These are phyloP conservation scores for Petrea volubilis DNA, from an alignment of 257 asterid genomes.

Conservation along the genomic window DNA sequence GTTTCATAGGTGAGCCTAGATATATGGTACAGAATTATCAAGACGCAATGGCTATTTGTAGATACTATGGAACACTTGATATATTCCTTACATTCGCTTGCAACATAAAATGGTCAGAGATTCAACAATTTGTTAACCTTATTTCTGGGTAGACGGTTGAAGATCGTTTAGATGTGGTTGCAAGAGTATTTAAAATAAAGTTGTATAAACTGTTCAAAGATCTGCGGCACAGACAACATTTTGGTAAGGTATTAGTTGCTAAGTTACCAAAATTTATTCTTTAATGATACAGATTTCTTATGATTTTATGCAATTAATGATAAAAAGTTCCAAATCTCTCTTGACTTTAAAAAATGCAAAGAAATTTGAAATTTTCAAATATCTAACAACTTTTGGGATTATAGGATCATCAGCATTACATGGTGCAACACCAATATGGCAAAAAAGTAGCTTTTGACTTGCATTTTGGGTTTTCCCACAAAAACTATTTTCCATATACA, in stretches of 20 bases:
- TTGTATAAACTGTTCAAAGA: neutral
- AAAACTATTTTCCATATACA: no score
- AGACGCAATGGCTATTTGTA: neutral
- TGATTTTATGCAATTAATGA: no score
- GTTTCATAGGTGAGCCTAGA: neutral
- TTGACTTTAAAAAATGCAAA: no score
- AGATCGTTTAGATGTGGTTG: neutral
- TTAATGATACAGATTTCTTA: no score
- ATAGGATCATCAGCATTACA: no score
- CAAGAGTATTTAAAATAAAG: neutral
- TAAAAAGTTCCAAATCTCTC: no score
- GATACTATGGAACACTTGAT: neutral
- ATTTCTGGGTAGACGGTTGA: neutral
- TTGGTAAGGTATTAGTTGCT: neutral
- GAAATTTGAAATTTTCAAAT: no score
- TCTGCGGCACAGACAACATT: neutral
- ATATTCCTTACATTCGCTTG: neutral
- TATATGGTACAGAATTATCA: neutral
- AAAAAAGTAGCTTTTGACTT: no score
- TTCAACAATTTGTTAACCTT: neutral
- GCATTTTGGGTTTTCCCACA: no score
- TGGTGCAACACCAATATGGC: no score
- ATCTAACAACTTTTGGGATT: no score
- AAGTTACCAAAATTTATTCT: neutral
- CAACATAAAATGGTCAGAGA: neutral